phyloP scores from a whole-genome alignment of 176 grass and related monocot species.

The Rhynchospora tenuis region DNA sequence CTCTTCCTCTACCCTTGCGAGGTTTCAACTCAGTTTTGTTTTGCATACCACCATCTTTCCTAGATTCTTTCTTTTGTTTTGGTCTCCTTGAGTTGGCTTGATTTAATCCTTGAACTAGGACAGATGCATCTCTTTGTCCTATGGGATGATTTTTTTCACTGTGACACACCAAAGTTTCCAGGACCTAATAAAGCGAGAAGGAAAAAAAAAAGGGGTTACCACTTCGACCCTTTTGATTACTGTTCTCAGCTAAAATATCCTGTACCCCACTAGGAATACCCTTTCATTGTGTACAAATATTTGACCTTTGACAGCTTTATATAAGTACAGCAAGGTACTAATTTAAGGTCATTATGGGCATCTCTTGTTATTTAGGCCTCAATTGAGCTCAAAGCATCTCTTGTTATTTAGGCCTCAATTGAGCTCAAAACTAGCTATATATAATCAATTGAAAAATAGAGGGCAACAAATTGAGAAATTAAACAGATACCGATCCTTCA shows the following conservation, averaged over 20 bases:
- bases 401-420: background rate
- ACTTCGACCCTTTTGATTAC: background rate
- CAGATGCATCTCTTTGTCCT: background rate
- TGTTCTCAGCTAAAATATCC: background rate
- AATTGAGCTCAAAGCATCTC: background rate
- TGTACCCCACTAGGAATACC: background rate
- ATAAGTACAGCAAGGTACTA: background rate
- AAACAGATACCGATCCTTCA: background rate
- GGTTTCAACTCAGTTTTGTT: background rate
- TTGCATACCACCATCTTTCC: background rate
- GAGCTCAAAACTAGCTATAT: background rate
- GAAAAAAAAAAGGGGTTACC: background rate
- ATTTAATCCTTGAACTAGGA: background rate
- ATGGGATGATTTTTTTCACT: background rate
- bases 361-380: background rate
- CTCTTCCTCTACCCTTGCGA: constrained; percentile 13
- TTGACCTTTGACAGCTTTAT: background rate
- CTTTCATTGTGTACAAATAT: background rate
- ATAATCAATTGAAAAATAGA: background rate
- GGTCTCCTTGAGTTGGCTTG: background rate
- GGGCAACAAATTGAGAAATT: background rate
- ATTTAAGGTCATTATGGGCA: background rate
- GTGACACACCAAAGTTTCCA: background rate
- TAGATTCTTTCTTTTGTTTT: constrained; percentile 1
- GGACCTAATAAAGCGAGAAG: background rate